phyloP scores from a whole-genome alignment of 2,329 filamentous ascomycete genomes.

The Aspergillus hortae region DNA sequence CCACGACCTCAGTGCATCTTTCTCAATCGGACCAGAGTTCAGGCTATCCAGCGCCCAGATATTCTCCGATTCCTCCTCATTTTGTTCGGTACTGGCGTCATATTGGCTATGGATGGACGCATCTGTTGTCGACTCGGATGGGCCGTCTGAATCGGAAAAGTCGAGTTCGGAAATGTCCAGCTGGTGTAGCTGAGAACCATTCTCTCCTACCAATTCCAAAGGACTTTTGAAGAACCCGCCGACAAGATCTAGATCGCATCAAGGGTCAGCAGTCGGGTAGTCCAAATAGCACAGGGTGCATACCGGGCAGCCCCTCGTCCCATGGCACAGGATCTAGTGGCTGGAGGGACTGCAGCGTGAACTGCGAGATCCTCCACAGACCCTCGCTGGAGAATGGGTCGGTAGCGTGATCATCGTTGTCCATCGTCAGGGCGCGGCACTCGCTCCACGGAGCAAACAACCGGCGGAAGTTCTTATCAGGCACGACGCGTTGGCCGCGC shows the following conservation, averaged over 20 bases:
- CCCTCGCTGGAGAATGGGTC: conserved; percentile 35
- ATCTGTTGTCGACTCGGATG: conserved; percentile 17
- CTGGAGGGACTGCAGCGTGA: conserved; percentile 34
- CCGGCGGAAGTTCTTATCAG: conserved; percentile 10
- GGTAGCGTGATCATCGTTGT: conserved; percentile 17
- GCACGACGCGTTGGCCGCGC: conserved; percentile 21
- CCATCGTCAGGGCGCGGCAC: conserved; percentile 21
- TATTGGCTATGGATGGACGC: conserved; percentile 17
- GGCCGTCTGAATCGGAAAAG: conserved; percentile 16
- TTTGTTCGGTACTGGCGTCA: conserved; percentile 18
- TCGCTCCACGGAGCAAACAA: neutral
- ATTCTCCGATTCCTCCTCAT: conserved; percentile 21
- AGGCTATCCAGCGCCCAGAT: conserved; percentile 35
- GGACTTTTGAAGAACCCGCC: conserved; percentile 22
- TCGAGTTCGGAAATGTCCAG: conserved; percentile 31
- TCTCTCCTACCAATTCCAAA: conserved; percentile 18
- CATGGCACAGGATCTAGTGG: conserved; percentile 34
- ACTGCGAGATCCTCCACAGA: conserved; percentile 37
- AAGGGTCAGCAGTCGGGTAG: neutral
- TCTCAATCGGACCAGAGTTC: conserved; percentile 8
- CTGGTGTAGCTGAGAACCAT: conserved; percentile 26
- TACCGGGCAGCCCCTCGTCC: conserved; percentile 34
- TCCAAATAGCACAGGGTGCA: neutral
- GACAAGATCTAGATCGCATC: conserved; percentile 19
- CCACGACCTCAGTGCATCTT: conserved; percentile 35